Conservation (phyloP, 352 stramenopile genomes). For the Phytophthora pluvialis region DNA sequence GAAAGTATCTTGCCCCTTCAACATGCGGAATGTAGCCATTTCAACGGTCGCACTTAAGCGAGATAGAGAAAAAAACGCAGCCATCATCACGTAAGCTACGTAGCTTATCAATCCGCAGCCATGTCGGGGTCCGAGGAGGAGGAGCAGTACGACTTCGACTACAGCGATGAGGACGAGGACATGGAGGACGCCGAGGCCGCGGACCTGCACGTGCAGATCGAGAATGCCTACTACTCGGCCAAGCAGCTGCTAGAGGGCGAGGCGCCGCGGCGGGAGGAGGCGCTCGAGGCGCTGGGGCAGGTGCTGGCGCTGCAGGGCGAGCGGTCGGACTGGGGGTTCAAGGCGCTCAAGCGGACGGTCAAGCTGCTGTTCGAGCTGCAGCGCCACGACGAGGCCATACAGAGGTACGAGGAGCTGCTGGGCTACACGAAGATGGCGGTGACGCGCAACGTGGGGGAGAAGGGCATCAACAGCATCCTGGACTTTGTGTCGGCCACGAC, state of each 20-base stretch:
- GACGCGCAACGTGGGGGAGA: slow-evolving; percentile 94
- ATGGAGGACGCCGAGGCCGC: slow-evolving; percentile 80
- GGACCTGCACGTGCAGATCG: slow-evolving; percentile 88
- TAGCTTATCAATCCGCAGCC: too few relatives aligned
- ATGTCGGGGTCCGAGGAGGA: slow-evolving; percentile 49
- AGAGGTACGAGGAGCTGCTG: slow-evolving; percentile 90
- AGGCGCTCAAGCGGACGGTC: slow-evolving; percentile 94
- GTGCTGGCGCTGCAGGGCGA: slow-evolving; percentile 65
- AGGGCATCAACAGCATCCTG: slow-evolving; percentile 96
- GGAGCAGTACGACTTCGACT: slow-evolving; percentile 92
- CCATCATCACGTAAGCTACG: too few relatives aligned
- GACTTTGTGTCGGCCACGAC: slow-evolving; percentile 88
- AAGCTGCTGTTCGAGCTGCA: slow-evolving; percentile 91
- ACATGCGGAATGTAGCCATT: too few relatives aligned
- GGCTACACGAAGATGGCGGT: slow-evolving; percentile 89
- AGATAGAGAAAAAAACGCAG: too few relatives aligned
- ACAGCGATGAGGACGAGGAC: slow-evolving; percentile 92
- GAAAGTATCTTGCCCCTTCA: too few relatives aligned
- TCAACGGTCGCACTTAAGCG: too few relatives aligned
- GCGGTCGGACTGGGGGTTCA: slow-evolving; percentile 92
- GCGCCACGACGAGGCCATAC: slow-evolving; percentile 75
- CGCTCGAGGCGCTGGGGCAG: slow-evolving; percentile 57
- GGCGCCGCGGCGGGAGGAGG: slow-evolving; percentile 41
- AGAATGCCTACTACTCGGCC: slow-evolving; percentile 95
- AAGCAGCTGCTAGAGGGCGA: slow-evolving; percentile 84